Base-by-base conservation (phyloP, 1,139 yeast genomes). In the Taphrina deformans region DNA sequence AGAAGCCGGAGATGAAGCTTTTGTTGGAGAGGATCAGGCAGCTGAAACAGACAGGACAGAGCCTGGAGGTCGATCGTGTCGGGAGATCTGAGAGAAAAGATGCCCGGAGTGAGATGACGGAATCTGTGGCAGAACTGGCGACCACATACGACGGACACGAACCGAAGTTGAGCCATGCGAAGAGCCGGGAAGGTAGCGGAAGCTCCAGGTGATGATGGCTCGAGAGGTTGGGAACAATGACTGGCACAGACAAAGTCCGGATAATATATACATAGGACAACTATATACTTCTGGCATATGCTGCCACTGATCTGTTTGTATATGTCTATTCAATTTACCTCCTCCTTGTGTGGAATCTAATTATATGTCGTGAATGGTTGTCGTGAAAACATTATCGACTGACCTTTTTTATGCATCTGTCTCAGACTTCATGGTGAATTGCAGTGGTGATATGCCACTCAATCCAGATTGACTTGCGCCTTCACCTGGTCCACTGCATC, bases 401-500 rank as follows among this genome's bases (percentile, higher is more conserved):
- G 16, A 9, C 2, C 41, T n/a, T 38, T 38, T 38, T 14, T 12
- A 18, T 38, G n/a, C n/a, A n/a, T n/a, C n/a, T n/a, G n/a, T n/a
- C n/a, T n/a, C n/a, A n/a, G n/a, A n/a, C n/a, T n/a, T n/a, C n/a
- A n/a, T n/a, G n/a, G n/a, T n/a, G n/a, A n/a, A n/a, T n/a, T n/a
- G n/a, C n/a, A n/a, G 41, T 38, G 18, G n/a, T 14, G 2, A 38
- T 38, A 1, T 38, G 18, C 3, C 18, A 24, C 29, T 44, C 23
- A 48, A 26, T 48, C 52, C 16, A 48, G 23, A 16, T 16, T 29
- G 35, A 26, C 35, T 10, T 18, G 55, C 6, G 58, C 55, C 46
- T 58, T 35, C 21, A 31, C 38, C 26, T 58, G 45, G 80, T 74
- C 52, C 86, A 59, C 55, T 4, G 46, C 56, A 40, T 48, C 40